Conservation (phyloP, 148 eudicot species). For the Fagopyrum tataricum region DNA sequence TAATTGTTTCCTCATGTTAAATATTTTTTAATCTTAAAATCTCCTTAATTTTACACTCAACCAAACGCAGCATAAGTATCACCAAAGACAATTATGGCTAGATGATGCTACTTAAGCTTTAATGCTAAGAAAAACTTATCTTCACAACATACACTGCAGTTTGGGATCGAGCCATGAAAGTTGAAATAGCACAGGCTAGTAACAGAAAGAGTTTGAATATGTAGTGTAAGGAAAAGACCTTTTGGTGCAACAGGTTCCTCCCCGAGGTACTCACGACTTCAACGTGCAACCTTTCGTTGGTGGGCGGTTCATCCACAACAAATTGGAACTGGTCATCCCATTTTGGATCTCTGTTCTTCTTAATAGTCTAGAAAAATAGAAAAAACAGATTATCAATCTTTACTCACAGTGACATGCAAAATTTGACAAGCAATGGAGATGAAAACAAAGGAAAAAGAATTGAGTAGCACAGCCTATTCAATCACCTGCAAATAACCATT, state of each 20-base stretch:
- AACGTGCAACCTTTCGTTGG: constrained; percentile 50
- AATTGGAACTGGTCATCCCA: constrained; percentile 70
- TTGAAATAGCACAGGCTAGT: background rate
- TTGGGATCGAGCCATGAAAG: no score
- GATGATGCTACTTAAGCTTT: no score
- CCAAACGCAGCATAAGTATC: no score
- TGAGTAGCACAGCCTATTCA: background rate
- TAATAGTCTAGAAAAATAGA: constrained; percentile 34
- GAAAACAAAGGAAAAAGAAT: background rate
- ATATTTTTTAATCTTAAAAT: no score
- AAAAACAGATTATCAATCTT: background rate
- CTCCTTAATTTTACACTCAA: no score
- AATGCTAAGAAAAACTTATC: no score
- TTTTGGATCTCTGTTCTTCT: constrained; percentile 78
- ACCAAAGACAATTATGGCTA: no score
- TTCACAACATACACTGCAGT: no score
- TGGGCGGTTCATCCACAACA: constrained; percentile 58
- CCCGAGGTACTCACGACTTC: constrained; percentile 64
- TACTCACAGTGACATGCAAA: background rate
- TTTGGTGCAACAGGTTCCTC: constrained; percentile 59
- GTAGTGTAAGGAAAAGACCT: constrained; percentile 22
- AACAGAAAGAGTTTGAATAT: background rate
- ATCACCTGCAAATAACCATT: no score
- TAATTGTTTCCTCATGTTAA: no score
- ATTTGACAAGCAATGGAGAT: background rate